These are phyloP conservation scores for Aspergillus cejpii DNA, from an alignment of 2,329 filamentous ascomycete genomes.

Conservation along the genomic window DNA sequence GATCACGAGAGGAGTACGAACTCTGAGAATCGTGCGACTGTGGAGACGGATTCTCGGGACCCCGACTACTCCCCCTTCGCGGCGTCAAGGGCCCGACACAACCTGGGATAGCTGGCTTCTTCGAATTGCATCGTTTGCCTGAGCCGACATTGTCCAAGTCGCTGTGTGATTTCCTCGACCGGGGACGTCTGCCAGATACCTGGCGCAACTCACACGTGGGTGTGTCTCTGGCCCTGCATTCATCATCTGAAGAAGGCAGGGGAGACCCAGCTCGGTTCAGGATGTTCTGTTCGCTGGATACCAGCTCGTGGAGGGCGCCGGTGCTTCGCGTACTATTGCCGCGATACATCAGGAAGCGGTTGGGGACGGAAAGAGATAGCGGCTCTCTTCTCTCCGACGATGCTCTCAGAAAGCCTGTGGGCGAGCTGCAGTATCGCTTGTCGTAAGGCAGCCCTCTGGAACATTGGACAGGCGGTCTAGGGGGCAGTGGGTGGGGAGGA, in stretches of 20 bases:
- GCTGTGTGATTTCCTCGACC: conserved; percentile 9
- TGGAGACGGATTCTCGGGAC: conserved; percentile 19
- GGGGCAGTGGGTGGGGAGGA: conserved; percentile 22
- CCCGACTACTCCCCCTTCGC: conserved; percentile 16
- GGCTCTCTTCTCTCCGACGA: conserved; percentile 10
- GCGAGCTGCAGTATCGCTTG: conserved; percentile 18
- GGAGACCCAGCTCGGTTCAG: conserved; percentile 26
- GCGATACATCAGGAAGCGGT: conserved; percentile 16
- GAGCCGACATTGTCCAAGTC: conserved; percentile 5
- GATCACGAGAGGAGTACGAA: conserved; percentile 18
- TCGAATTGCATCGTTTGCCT: conserved; percentile 3
- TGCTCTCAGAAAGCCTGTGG: neutral
- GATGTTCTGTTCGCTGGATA: conserved; percentile 12
- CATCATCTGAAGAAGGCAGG: conserved; percentile 39
- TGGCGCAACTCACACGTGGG: conserved; percentile 8
- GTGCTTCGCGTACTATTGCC: conserved; percentile 21
- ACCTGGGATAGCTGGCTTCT: conserved; percentile 8
- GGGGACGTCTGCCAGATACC: conserved; percentile 7
- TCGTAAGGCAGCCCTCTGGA: conserved; percentile 4
- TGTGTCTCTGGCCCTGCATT: conserved; percentile 22
- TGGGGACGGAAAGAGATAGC: conserved; percentile 7
- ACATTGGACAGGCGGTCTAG: conserved; percentile 15
- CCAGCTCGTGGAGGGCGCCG: conserved; percentile 18
- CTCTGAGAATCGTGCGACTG: conserved; percentile 21
- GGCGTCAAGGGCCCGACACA: conserved; percentile 19